Percentiles rank a stretch among this genome's conserved stretches.
These are phyloP conservation scores for Thecamonas trahens DNA, from an alignment of 78 protist species.

Conservation along the genomic window DNA sequence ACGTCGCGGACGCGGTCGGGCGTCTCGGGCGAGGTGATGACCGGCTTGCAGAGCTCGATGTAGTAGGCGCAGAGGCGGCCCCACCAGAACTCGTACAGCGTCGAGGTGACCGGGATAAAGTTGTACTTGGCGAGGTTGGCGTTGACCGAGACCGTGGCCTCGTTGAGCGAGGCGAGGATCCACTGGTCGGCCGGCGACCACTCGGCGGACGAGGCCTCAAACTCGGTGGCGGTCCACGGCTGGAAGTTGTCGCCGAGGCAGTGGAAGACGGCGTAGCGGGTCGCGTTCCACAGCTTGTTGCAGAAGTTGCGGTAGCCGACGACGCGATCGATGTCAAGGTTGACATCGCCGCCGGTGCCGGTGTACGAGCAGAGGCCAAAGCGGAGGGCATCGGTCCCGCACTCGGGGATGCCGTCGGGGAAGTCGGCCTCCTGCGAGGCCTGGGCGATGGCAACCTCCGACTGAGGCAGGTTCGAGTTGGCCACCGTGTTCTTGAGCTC, in stretches of 20 bases:
- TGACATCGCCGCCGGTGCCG: slow-evolving; percentile 71
- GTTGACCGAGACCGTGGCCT: slow-evolving; percentile 31
- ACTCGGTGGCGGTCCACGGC: slow-evolving; percentile 7
- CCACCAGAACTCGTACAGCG: slow-evolving; percentile 54
- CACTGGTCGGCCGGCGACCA: slow-evolving; percentile 34
- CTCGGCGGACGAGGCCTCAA: not conserved
- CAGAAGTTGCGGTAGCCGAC: slow-evolving; percentile 86
- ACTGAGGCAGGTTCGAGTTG: slow-evolving; percentile 73
- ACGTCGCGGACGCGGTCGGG: not conserved
- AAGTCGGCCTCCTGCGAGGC: slow-evolving; percentile 61
- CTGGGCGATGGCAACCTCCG: slow-evolving; percentile 56
- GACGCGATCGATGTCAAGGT: slow-evolving; percentile 84
- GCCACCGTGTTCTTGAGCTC: slow-evolving; percentile 43
- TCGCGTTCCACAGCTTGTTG: slow-evolving; percentile 96
- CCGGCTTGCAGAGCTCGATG: slow-evolving; percentile 57
- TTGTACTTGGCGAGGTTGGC: slow-evolving; percentile 41
- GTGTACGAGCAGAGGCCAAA: slow-evolving; percentile 86
- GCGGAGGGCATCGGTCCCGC: slow-evolving; percentile 98
- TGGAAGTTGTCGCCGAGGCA: slow-evolving; percentile 5
- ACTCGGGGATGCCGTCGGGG: slow-evolving; percentile 93
- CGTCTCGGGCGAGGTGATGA: not conserved
- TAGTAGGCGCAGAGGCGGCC: slow-evolving; percentile 87
- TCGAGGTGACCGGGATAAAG: slow-evolving; percentile 9
- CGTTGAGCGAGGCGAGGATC: slow-evolving; percentile 77
- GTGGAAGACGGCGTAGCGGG: slow-evolving; percentile 40